Conservation (phyloP, 2,329 filamentous ascomycete genomes). For the Pseudogymnoascus sp. region DNA sequence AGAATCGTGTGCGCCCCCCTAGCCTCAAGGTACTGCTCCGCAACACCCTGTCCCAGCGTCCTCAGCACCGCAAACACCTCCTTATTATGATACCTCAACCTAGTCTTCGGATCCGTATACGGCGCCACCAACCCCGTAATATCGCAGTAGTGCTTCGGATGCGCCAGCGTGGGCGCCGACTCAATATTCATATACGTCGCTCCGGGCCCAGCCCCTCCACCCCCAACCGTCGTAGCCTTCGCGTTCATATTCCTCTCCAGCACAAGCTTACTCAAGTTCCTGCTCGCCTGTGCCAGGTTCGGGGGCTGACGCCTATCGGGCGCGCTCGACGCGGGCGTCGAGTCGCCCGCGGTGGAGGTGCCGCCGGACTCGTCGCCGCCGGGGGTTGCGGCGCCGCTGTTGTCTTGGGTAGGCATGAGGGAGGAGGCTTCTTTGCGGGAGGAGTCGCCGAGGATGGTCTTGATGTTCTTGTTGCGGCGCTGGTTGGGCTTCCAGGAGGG, state of each 20-base stretch:
- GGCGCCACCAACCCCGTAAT: constrained; percentile 86
- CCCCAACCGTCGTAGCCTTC: constrained; percentile 24
- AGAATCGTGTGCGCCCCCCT: constrained; percentile 88
- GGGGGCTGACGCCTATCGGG: constrained; percentile 35
- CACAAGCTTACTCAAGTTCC: constrained; percentile 79
- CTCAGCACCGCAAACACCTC: constrained; percentile 85
- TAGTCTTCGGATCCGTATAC: constrained; percentile 91
- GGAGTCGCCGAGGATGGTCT: constrained; percentile 87
- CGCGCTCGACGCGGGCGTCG: constrained; percentile 39
- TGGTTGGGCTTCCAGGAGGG: constrained; percentile 84
- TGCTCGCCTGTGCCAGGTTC: constrained; percentile 84
- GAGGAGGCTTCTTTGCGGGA: constrained; percentile 84
- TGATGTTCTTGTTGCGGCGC: constrained; percentile 97
- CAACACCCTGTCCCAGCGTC: constrained; percentile 69
- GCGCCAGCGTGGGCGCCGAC: constrained; percentile 78
- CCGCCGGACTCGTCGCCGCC: constrained; percentile 47
- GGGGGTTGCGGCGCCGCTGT: constrained; percentile 73
- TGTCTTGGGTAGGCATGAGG: constrained; percentile 65
- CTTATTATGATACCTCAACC: constrained; percentile 84
- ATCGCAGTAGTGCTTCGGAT: constrained; percentile 88
- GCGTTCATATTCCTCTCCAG: constrained; percentile 68
- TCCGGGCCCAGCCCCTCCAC: constrained; percentile 51
- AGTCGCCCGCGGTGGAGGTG: constrained; percentile 41
- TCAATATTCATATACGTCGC: constrained; percentile 97
- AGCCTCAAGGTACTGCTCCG: constrained; percentile 83